Base-by-base conservation (phyloP, 139 green algal genomes). In the Coelastrella sp. region DNA sequence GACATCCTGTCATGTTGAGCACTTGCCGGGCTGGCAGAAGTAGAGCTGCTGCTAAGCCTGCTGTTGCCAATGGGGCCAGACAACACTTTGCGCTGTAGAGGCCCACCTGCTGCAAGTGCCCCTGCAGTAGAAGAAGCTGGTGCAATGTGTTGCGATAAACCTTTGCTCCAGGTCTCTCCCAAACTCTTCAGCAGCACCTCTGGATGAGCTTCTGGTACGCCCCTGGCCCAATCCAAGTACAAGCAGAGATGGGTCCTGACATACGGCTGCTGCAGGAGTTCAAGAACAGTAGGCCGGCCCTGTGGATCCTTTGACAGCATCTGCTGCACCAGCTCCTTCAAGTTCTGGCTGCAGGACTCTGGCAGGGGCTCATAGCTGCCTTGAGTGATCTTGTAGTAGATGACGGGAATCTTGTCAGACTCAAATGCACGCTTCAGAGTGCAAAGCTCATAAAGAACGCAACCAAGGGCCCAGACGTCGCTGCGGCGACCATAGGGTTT, bases 381-480 rank as follows among this genome's bases (percentile, higher is more conserved):
- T 14, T 20, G 12, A 57, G 90, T 58, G 60, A 94, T 94, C 35
- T 92, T 91, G 24, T 89, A 24, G 25, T 89, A 68, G 24, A 94
- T 78, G 49, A 49, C 90, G 14, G 91, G 88, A 7, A 94, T 84
- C 8, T 92, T 90, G 25, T 17, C 14, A 49, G 88, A 57, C 49
- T 82, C 91, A 76, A 94, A 94, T 60, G 92, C 90, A 25, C 88
- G 80, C 27, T 90, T 87, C 19, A 94, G 85, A 24, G 76, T 91
- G 89, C 81, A 91, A 15, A 95, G 81, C 88, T 95, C 93, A 80
- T 93, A 93, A 22, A 95, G 89, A 6, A 95, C 61, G 91, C 93
- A 95, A 49, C 93, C 93, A 19, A 95, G 84, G 9, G 90, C 87
- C 93, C 93, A 95, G 12, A 95, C 85, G 82, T 95, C 93, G 12